Conservation (phyloP, 2,329 filamentous ascomycete species). For the Alternaria triticimaculans region DNA sequence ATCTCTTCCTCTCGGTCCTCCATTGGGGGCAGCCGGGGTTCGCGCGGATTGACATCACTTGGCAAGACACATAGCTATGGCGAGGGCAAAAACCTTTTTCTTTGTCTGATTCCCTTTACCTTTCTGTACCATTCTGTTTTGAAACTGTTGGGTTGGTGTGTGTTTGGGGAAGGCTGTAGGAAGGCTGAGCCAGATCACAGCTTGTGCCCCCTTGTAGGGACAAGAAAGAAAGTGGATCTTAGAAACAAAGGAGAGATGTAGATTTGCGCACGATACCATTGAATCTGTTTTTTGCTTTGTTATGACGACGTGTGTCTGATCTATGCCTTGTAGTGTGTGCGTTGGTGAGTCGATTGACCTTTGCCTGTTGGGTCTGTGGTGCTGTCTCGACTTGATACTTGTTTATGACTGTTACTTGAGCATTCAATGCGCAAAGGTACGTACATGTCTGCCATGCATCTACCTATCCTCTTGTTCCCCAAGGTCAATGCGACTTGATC, state of each 20-base stretch:
- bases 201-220: neutral
- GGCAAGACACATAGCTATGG: neutral
- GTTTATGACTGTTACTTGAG: neutral
- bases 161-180: conserved; percentile 5
- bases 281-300: neutral
- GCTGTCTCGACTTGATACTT: neutral
- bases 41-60: neutral
- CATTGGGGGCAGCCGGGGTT: neutral
- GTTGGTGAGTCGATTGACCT: neutral
- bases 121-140: neutral
- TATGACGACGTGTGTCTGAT: neutral
- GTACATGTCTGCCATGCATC: neutral
- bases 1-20: neutral
- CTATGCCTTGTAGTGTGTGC: neutral
- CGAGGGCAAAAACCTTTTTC: neutral
- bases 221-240: conserved; percentile 1
- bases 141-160: neutral
- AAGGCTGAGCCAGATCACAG: conserved; percentile 24
- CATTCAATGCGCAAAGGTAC: neutral
- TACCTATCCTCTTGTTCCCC: neutral
- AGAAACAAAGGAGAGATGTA: conserved; percentile 1
- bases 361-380: neutral
- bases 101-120: neutral
- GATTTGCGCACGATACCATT: conserved; percentile 4
- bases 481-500: neutral